Evolutionary conservation across 495 filamentous ascomycete species (phyloP), one percentile per base, ranked within the genome.

Genomic region (Trypethelium eluteriae): DNA sequence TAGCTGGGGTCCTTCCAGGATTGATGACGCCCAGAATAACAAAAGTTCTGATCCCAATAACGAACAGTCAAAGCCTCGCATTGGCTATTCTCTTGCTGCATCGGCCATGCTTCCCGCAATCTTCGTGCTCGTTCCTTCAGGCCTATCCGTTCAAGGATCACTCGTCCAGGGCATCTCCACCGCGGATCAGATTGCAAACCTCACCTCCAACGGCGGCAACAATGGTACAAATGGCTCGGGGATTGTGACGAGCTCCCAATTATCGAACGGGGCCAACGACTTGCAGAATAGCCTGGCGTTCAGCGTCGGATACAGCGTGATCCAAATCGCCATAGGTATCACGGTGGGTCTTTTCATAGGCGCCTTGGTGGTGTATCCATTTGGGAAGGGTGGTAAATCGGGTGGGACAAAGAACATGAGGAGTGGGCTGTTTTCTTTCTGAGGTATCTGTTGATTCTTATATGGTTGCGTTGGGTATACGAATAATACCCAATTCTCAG

Each of bases 81-180:
- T 82, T 25, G 80, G 81, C n/a, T 83, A 93, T 72, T 91, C 90
- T 1, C 81, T 96, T 18, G 91, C 93, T 0, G 92, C 91, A 1
- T 89, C 90, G 0, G 88, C 89, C 7, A 88, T 97, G 77, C 77
- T 97, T 0, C 93, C 93, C 1, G 92, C 89, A 1, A 96, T 97
- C 66, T 94, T 94, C 69, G 92, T 97, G 3, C 89, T 93, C 63
- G 93, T 97, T 3, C 93, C 93, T 2, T 92, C 88, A n/a, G 92
- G 92, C 3, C 81, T 97, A 14, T 90, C 93, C 0, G 91, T 90
- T 6, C 85, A 85, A 38, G 93, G 92, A 2, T 90, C 87, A 10
- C 76, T 96, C 64, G 80, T 97, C 12, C 86, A 84, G 25, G 92
- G 93, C 6, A 81, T 97, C 50, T 85, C 84, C 14, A 86, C 84